phyloP scores from a whole-genome alignment of 1,284 basidiomycete species.

The Sphaerobolus stellatus region DNA sequence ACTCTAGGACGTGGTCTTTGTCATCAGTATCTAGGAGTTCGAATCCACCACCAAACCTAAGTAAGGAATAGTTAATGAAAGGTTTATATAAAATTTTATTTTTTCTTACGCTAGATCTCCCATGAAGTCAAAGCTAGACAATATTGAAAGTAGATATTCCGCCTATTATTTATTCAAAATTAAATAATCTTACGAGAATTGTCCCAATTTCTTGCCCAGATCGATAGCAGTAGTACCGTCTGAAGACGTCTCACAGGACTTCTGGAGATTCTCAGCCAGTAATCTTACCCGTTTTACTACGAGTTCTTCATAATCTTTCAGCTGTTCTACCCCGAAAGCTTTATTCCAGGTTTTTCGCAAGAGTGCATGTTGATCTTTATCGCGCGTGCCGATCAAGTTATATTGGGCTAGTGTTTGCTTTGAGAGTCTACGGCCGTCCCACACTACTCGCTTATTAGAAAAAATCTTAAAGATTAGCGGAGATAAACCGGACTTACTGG shows the following conservation, averaged over 20 bases:
- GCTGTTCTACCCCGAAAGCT: constrained; percentile 46
- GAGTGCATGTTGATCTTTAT: constrained; percentile 41
- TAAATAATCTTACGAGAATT: not conserved
- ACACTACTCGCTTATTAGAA: not conserved
- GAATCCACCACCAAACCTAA: constrained; percentile 8
- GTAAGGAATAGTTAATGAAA: not conserved
- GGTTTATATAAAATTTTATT: not conserved
- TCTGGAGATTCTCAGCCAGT: constrained; percentile 32
- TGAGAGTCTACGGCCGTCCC: not conserved
- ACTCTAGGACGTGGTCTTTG: not conserved
- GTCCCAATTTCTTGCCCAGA: not conserved
- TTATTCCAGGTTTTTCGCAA: constrained; percentile 54
- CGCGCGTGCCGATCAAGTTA: constrained; percentile 13
- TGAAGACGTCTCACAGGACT: not conserved
- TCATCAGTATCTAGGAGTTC: not conserved
- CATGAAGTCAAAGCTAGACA: constrained; percentile 28
- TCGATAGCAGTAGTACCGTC: not conserved
- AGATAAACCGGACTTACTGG: constrained; percentile 39
- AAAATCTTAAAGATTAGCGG: not conserved
- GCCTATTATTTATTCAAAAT: not conserved
- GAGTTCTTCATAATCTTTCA: constrained; percentile 52
- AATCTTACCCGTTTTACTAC: constrained; percentile 38
- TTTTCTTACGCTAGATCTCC: constrained; percentile 30
- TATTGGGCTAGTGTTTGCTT: not conserved
- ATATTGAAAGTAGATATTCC: too few relatives aligned